Percentiles rank a stretch among this genome's conserved stretches.
Evolutionary conservation across 306 rosid species (phyloP).

Genomic region (Adenanthera pavonina): DNA sequence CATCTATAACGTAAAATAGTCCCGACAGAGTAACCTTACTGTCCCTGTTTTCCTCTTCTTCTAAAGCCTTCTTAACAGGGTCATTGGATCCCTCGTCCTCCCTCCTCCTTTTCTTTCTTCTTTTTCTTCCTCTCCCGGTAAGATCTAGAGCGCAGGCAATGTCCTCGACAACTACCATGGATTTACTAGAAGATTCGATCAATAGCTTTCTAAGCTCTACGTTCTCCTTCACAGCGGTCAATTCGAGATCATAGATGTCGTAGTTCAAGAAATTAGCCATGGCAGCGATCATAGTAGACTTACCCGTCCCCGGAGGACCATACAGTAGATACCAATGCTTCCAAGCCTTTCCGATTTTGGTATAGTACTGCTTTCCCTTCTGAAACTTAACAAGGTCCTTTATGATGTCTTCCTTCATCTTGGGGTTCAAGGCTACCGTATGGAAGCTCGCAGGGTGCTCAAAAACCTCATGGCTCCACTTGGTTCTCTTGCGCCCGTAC

Average conservation of each 20-base stretch:
- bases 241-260: constrained; percentile 69
- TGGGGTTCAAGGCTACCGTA: constrained; percentile 55
- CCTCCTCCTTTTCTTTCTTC: constrained; percentile 15
- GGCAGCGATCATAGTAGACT: constrained; percentile 70
- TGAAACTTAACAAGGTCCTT: constrained; percentile 53
- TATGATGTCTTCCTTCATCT: constrained; percentile 52
- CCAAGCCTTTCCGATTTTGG: constrained; percentile 72
- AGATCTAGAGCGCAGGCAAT: constrained; percentile 80
- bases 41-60: constrained; percentile 37
- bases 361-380: constrained; percentile 60
- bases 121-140: constrained; percentile 60
- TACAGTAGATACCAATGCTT: constrained; percentile 63
- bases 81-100: constrained; percentile 30
- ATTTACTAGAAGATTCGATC: constrained; percentile 52
- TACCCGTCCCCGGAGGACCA: constrained; percentile 79
- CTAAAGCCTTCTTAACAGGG: constrained; percentile 21
- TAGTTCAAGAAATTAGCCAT: constrained; percentile 69
- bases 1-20: constrained; percentile 67
- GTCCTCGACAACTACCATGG: constrained; percentile 67
- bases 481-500: constrained; percentile 16
- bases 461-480: constrained; percentile 62
- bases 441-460: constrained; percentile 68
- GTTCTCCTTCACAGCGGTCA: constrained; percentile 64
- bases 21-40: constrained; percentile 73
- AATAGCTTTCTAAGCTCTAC: constrained; percentile 51